These are phyloP conservation scores for Macrocybe gigantea DNA, from an alignment of 768 basidiomycete species.

Conservation along the genomic window DNA sequence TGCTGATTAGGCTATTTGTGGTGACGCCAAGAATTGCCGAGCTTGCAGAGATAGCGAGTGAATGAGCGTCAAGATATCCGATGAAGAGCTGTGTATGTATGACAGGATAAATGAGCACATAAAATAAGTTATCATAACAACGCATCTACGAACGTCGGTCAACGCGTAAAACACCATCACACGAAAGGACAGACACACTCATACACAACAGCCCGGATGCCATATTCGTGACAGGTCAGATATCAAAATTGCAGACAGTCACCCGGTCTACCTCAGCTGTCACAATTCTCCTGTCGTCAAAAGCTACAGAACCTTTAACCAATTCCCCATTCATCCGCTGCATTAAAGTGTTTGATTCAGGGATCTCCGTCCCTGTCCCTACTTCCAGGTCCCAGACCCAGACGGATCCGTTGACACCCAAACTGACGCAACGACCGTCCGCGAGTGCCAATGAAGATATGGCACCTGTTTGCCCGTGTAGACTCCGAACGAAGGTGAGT, in stretches of 20 bases:
- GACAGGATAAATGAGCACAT: too few species aligned
- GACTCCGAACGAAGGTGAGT: slow-evolving; percentile 63
- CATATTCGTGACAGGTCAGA: slow-evolving; percentile 23
- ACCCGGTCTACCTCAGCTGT: slow-evolving; percentile 38
- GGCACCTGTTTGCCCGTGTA: slow-evolving; percentile 66
- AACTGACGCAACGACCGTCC: slow-evolving; percentile 78
- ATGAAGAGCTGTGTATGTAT: too few species aligned
- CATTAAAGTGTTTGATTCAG: slow-evolving; percentile 16
- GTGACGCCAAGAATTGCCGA: too few species aligned
- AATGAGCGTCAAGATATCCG: too few species aligned
- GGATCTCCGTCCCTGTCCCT: slow-evolving; percentile 39
- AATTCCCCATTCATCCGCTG: background rate
- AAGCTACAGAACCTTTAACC: slow-evolving; percentile 45
- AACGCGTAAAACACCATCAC: too few species aligned
- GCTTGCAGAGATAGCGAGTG: too few species aligned
- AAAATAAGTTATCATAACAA: too few species aligned
- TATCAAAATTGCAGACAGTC: slow-evolving; percentile 51
- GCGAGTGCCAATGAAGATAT: slow-evolving; percentile 65
- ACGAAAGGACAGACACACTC: too few species aligned
- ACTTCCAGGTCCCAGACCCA: slow-evolving; percentile 87
- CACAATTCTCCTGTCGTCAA: slow-evolving; percentile 73
- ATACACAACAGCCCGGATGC: too few species aligned
- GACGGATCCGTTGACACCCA: slow-evolving; percentile 64
- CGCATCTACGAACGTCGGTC: too few species aligned
- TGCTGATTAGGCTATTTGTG: too few species aligned